Conservation (phyloP, 2,329 filamentous ascomycete genomes). For the Lachnellula occidentalis region DNA sequence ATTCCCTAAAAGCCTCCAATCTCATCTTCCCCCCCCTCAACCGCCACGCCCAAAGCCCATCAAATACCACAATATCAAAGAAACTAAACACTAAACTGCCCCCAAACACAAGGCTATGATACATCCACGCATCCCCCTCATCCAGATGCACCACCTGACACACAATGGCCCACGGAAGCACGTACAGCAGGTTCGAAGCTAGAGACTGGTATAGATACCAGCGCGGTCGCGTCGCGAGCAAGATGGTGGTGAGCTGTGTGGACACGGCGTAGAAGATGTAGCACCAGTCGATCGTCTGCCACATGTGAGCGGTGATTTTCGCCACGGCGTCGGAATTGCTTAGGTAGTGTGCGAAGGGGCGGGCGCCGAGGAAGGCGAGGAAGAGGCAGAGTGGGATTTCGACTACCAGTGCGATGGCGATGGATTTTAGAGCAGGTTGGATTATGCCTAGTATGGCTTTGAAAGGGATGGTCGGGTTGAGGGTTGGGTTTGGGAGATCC, state of each 20-base stretch:
- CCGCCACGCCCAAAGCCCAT: conserved; percentile 15
- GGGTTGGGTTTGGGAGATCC: neutral
- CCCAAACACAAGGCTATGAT: conserved; percentile 61
- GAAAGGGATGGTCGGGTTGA: neutral
- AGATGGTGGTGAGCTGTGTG: conserved; percentile 58
- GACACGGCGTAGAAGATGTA: conserved; percentile 65
- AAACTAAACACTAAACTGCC: conserved; percentile 65
- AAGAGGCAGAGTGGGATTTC: conserved; percentile 60
- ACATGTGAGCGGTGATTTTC: conserved; percentile 56
- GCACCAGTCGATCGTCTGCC: conserved; percentile 54
- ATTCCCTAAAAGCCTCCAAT: neutral
- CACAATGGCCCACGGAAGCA: conserved; percentile 65
- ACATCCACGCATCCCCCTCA: conserved; percentile 57
- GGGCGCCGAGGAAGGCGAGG: conserved; percentile 53
- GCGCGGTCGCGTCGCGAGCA: conserved; percentile 54
- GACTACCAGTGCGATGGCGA: conserved; percentile 46
- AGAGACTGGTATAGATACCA: conserved; percentile 68
- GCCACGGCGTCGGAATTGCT: conserved; percentile 53
- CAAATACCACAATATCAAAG: conserved; percentile 17
- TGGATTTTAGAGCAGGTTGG: conserved; percentile 48
- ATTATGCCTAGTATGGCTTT: conserved; percentile 34
- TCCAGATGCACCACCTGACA: conserved; percentile 46
- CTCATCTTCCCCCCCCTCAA: conserved; percentile 14
- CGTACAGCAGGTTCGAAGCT: conserved; percentile 60
- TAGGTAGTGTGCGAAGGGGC: conserved; percentile 57